A percentile compares a stretch with the other conserved stretches of the same genome.
phyloP scores from a whole-genome alignment of 2,329 filamentous ascomycete species.

The Trichoderma sp. region DNA sequence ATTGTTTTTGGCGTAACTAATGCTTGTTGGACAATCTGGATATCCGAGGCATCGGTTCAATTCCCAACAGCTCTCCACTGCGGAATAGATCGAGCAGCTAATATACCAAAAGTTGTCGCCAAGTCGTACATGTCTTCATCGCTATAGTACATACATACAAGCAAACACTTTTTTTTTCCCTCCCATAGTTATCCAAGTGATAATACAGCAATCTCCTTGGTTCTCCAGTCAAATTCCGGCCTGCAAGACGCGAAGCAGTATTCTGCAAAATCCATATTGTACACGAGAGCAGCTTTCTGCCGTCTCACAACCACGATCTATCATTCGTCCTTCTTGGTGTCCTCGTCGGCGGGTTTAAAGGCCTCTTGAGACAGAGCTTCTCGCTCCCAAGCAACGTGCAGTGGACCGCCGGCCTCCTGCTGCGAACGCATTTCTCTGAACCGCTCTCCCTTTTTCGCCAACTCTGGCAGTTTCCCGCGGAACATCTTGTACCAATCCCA shows the following conservation, averaged over 20 bases:
- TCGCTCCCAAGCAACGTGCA: conserved; percentile 47
- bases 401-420: conserved; percentile 45
- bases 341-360: background rate
- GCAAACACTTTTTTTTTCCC: background rate
- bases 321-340: background rate
- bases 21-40: background rate
- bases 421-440: conserved; percentile 56
- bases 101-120: background rate
- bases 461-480: conserved; percentile 37
- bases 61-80: background rate
- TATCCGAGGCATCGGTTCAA: background rate
- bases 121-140: background rate
- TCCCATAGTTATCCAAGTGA: background rate
- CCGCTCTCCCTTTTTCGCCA: conserved; percentile 52
- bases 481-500: conserved; percentile 49
- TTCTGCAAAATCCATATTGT: background rate
- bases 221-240: background rate
- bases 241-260: background rate
- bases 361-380: conserved; percentile 26
- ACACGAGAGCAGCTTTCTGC: background rate
- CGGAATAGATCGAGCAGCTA: background rate
- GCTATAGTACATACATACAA: background rate
- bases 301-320: background rate
- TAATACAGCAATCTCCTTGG: background rate
- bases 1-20: background rate